These are phyloP conservation scores for Pythium periplocum DNA, from an alignment of 352 stramenopile species.

Conservation along the genomic window DNA sequence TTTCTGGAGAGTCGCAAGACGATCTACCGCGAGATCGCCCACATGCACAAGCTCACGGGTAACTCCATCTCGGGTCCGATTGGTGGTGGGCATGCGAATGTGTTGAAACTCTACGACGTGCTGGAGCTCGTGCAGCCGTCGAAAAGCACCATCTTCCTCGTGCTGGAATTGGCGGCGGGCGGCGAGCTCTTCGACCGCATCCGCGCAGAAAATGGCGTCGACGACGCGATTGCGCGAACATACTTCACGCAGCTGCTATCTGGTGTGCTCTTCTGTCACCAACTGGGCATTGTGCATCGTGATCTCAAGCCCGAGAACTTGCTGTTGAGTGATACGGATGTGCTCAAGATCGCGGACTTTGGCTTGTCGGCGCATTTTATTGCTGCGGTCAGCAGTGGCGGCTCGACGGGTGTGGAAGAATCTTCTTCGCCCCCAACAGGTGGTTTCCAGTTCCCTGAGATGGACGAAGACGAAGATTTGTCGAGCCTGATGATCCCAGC, in stretches of 20 bases:
- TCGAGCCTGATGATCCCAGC: conserved; percentile 22
- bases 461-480: conserved; percentile 20
- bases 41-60: conserved; percentile 91
- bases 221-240: conserved; percentile 70
- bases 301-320: conserved; percentile 98
- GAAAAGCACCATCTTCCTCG: conserved; percentile 92
- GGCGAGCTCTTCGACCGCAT: conserved; percentile 94
- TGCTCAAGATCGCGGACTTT: conserved; percentile 95
- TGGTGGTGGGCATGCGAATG: conserved; percentile 90
- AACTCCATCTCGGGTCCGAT: conserved; percentile 71
- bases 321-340: conserved; percentile 84
- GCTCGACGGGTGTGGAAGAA: conserved; percentile 21
- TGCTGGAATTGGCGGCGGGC: conserved; percentile 88
- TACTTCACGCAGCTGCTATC: conserved; percentile 90
- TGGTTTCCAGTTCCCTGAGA: conserved; percentile 14
- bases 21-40: conserved; percentile 94
- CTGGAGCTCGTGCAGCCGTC: conserved; percentile 94
- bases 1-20: conserved; percentile 90
- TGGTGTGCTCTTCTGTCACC: conserved; percentile 89
- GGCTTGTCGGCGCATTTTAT: conserved; percentile 91
- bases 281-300: conserved; percentile 91
- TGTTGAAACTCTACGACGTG: conserved; percentile 95
- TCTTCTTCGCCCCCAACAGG: conserved; percentile 8
- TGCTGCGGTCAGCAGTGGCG: conserved; percentile 61
- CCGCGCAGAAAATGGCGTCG: conserved; percentile 72